Percentiles rank a stretch among this genome's conserved stretches.
These are phyloP conservation scores for Bauhinia variegata DNA, from an alignment of 306 rosid genomes.

Conservation along the genomic window DNA sequence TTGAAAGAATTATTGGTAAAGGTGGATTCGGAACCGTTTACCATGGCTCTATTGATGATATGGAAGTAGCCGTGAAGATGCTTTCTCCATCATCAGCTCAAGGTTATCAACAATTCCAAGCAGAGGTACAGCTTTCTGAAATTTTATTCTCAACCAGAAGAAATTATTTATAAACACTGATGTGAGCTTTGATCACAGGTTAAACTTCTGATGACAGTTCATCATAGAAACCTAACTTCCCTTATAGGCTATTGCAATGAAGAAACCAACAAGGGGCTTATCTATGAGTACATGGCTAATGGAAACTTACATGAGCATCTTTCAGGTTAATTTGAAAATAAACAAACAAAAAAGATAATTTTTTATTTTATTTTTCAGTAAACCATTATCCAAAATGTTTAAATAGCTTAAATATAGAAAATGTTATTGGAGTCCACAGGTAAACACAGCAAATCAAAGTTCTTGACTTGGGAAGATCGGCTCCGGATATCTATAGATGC, in stretches of 20 bases:
- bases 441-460: too few species aligned
- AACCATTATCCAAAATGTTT: not conserved
- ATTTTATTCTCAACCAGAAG: too few species aligned
- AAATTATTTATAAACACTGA: too few species aligned
- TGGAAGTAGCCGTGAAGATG: not conserved
- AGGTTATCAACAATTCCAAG: too few species aligned
- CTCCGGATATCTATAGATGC: conserved; percentile 32
- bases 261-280: not conserved
- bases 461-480: not conserved
- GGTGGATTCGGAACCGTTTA: conserved; percentile 59
- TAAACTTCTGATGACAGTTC: not conserved
- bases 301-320: conserved; percentile 3
- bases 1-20: conserved; percentile 39
- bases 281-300: conserved; percentile 12
- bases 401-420: not conserved
- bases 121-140: too few species aligned
- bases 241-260: conserved; percentile 6
- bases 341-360: too few species aligned
- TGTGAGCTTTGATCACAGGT: not conserved
- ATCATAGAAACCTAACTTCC: not conserved
- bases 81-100: too few species aligned
- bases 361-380: too few species aligned
- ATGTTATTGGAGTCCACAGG: too few species aligned
- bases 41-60: conserved; percentile 37
- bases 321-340: not conserved